Evolutionary conservation across 2,329 filamentous ascomycete genomes (phyloP).

Genomic region (Dactylella cylindrospora): DNA sequence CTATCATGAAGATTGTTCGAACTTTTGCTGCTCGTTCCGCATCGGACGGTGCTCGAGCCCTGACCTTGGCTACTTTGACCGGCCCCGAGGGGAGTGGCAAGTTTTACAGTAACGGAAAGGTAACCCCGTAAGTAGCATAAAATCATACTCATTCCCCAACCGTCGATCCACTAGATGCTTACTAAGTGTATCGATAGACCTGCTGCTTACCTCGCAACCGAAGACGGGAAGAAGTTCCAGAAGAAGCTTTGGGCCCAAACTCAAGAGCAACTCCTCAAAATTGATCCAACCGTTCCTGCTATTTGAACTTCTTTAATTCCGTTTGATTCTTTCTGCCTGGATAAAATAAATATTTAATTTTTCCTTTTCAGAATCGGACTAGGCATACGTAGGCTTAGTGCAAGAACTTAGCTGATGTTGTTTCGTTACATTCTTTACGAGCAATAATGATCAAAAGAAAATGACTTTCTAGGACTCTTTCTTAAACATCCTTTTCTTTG

Average conservation of each 20-base stretch:
- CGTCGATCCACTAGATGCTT: not conserved
- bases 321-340: too few species aligned
- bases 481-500: too few species aligned
- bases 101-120: conserved; percentile 45
- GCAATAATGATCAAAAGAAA: too few species aligned
- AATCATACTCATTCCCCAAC: not conserved
- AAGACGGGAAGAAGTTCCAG: conserved; percentile 44
- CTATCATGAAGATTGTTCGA: conserved; percentile 35
- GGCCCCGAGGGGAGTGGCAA: conserved; percentile 48
- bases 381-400: too few species aligned
- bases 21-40: conserved; percentile 37
- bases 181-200: conserved; percentile 16
- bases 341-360: too few species aligned
- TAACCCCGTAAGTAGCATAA: conserved; percentile 45
- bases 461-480: too few species aligned
- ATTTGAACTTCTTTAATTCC: conserved; percentile 6
- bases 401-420: too few species aligned
- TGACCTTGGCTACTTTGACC: conserved; percentile 46
- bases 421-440: too few species aligned
- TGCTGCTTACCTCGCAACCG: conserved; percentile 42
- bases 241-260: conserved; percentile 48
- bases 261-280: not conserved
- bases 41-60: conserved; percentile 44
- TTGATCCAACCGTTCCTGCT: conserved; percentile 6
- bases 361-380: too few species aligned